phyloP scores from a whole-genome alignment of 2,329 filamentous ascomycete genomes.

The Aspergillus nomiae region DNA sequence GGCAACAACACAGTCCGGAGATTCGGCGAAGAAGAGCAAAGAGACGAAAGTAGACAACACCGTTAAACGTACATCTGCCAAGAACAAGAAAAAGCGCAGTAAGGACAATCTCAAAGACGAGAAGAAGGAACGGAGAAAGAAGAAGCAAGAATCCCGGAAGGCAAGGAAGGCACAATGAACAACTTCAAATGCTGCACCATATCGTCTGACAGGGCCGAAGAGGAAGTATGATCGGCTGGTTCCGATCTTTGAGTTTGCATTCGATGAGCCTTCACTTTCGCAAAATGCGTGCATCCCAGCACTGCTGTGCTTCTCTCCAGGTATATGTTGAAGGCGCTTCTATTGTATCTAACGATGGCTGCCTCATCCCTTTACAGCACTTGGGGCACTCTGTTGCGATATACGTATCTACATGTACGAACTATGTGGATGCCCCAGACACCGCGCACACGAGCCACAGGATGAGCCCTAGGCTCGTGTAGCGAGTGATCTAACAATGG shows the following conservation, averaged over 20 bases:
- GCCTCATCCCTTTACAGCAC: not conserved
- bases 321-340: not conserved
- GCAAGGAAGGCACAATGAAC: slow-evolving; percentile 26
- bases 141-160: slow-evolving; percentile 45
- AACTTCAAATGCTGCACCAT: not conserved
- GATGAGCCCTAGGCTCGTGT: not conserved
- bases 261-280: not conserved
- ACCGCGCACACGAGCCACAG: not conserved
- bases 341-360: not conserved
- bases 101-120: slow-evolving; percentile 29
- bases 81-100: slow-evolving; percentile 30
- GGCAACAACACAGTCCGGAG: not conserved
- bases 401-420: not conserved
- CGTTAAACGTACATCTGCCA: slow-evolving; percentile 24
- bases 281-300: not conserved
- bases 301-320: not conserved
- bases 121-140: slow-evolving; percentile 32
- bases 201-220: not conserved
- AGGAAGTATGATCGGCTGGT: slow-evolving; percentile 3
- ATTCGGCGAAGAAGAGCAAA: slow-evolving; percentile 10
- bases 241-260: slow-evolving; percentile 3
- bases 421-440: not conserved
- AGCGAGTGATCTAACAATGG: not conserved
- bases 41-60: slow-evolving; percentile 25
- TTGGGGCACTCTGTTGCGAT: not conserved